phyloP scores from a whole-genome alignment of 306 rosid genomes.

The Cucurbita argyrosperma region DNA sequence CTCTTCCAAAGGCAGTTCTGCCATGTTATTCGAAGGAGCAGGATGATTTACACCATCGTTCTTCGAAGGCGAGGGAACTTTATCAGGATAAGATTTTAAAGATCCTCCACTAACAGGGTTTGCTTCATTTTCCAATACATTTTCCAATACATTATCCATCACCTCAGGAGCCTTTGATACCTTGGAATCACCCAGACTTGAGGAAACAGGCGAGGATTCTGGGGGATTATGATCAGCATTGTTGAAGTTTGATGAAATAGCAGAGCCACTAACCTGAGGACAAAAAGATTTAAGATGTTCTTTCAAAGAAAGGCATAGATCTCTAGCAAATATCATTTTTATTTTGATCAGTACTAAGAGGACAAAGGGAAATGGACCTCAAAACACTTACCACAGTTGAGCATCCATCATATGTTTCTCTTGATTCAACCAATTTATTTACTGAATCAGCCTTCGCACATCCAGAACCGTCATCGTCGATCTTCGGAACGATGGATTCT shows the following conservation, averaged over 20 bases:
- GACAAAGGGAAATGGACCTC: constrained; percentile 15
- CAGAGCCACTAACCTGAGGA: constrained; percentile 12
- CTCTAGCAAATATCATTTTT: constrained; percentile 17
- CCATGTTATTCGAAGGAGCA: not conserved
- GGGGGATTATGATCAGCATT: constrained; percentile 11
- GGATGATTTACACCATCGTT: too few species aligned
- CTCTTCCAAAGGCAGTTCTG: constrained; percentile 4
- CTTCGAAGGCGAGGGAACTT: too few species aligned
- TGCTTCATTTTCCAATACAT: not conserved
- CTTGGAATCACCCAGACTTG: not conserved
- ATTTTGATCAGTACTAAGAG: constrained; percentile 15
- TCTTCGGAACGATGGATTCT: constrained; percentile 6
- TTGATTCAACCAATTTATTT: constrained; percentile 20
- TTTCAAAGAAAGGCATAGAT: constrained; percentile 16
- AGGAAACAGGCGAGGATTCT: not conserved
- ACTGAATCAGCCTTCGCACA: constrained; percentile 13
- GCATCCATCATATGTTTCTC: constrained; percentile 15
- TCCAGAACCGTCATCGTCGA: constrained; percentile 15
- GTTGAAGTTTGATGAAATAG: constrained; percentile 13
- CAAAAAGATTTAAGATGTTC: constrained; percentile 21
- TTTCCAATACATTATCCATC: not conserved
- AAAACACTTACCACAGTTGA: constrained; percentile 8
- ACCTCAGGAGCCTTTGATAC: not conserved
- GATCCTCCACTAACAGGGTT: constrained; percentile 5
- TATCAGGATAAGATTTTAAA: too few species aligned